Evolutionary conservation across 2,329 filamentous ascomycete species (phyloP).

Genomic region (Scedosporium minutisporum): DNA sequence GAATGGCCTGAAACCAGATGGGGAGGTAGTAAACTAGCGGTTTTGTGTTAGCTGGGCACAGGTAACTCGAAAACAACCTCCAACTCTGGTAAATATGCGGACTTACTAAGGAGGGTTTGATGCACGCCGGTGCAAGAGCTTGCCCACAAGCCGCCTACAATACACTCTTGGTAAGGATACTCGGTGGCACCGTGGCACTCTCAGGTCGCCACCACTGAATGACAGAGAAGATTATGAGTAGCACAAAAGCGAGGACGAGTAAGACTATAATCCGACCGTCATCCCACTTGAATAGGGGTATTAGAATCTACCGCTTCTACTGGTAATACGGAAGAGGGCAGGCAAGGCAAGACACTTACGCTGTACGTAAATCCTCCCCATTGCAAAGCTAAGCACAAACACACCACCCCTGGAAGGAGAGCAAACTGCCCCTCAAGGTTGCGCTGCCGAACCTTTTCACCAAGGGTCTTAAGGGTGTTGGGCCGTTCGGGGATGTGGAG

Average conservation of each 20-base stretch:
- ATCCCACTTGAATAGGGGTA: slow-evolving; percentile 23
- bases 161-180: slow-evolving; percentile 29
- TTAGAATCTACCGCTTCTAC: too few relatives aligned
- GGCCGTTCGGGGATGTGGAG: slow-evolving; percentile 9
- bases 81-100: too few relatives aligned
- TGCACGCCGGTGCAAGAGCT: slow-evolving; percentile 23
- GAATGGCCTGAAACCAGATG: slow-evolving; percentile 40
- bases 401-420: slow-evolving; percentile 23
- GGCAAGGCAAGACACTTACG: slow-evolving; percentile 9
- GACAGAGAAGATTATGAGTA: slow-evolving; percentile 30
- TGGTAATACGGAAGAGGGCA: background rate
- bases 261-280: slow-evolving; percentile 32
- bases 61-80: too few relatives aligned
- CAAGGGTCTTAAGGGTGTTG: background rate
- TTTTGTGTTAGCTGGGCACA: too few relatives aligned
- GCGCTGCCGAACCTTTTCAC: background rate
- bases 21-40: slow-evolving; percentile 32
- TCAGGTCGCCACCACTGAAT: slow-evolving; percentile 24
- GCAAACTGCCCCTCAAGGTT: slow-evolving; percentile 7
- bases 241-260: slow-evolving; percentile 25
- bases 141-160: slow-evolving; percentile 24
- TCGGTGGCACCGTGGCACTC: slow-evolving; percentile 29
- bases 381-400: slow-evolving; percentile 37
- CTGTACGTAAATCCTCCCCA: slow-evolving; percentile 31
- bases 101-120: background rate